Evolutionary conservation across 1,139 yeast genomes (phyloP), one percentile per base, ranked within the genome.

Genomic region (Scheffersomyces segobiensis): DNA sequence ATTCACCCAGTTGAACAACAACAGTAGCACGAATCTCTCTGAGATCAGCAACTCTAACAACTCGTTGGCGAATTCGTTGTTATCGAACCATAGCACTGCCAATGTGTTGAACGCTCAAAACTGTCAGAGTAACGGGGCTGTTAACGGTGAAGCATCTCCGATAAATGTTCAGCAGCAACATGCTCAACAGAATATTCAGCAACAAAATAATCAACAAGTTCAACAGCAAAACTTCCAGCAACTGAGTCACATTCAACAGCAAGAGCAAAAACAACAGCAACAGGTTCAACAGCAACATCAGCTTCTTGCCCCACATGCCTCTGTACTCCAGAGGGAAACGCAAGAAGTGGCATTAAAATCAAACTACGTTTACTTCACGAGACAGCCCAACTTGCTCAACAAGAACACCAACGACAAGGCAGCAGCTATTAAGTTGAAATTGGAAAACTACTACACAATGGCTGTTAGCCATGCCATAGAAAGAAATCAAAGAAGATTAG

Each of bases 401-500:
- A 87, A 88, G 63, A 69, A 79, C 14, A 79, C 91, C 0, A 93
- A 88, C 68, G 95, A 89, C 67, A 87, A 85, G 65, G 91, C 95
- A 0, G 84, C 92, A 1, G 88, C 91, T 8, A 86, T 88, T 49
- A 89, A 89, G 72, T 74, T 89, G 56, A 86, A 87, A 61, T 74
- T 89, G 57, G 96, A 89, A 65, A 88, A 88, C 67, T 88, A 83
- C 67, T 89, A 89, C 71, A 91, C 89, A 64, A 87, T 89, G 76
- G 84, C 92, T 12, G 92, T 89, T 32, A 84, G 86, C 53, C 93
- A 88, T 71, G 96, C 96, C 0, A 89, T 89, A 60, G 96, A 89
- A 70, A 76, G 96, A 65, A 89, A 89, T 68, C 93, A 89, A 72
- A 84, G 96, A 79, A 78, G 93, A 60, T 80, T 89, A 52, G 89